Evolutionary conservation across 805 yeast genomes (phyloP).

Genomic region (Saccharomycopsis amapae): DNA sequence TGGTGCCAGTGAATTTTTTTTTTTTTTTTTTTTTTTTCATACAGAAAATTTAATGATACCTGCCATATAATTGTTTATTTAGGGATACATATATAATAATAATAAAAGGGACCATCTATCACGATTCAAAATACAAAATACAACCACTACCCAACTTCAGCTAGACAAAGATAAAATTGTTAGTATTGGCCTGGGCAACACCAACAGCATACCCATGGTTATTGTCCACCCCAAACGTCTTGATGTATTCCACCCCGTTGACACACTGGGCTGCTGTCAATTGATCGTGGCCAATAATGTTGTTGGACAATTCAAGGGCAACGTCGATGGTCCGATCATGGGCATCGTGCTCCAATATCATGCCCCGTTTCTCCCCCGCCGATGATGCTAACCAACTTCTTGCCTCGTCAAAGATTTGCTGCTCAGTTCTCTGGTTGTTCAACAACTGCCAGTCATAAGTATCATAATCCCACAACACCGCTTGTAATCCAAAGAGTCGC

Average conservation of each 20-base stretch:
- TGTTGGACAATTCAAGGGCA: constrained; percentile 50
- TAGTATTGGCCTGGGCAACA: no score
- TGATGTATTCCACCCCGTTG: constrained; percentile 56
- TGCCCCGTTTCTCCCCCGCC: constrained; percentile 37
- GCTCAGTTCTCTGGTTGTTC: constrained; percentile 42
- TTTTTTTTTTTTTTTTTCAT: no score
- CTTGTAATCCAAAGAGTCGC: constrained; percentile 77
- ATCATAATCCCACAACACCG: constrained; percentile 88
- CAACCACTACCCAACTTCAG: no score
- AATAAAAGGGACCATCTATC: no score
- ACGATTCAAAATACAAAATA: no score
- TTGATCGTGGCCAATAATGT: constrained; percentile 53
- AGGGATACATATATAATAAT: no score
- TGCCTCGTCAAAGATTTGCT: constrained; percentile 50
- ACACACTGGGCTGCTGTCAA: constrained; percentile 75
- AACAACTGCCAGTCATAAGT: constrained; percentile 84
- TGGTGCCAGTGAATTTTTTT: no score
- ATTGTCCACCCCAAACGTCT: constrained; percentile 22
- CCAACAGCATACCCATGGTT: background rate
- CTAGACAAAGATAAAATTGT: no score
- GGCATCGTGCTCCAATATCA: constrained; percentile 86
- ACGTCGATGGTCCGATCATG: constrained; percentile 57
- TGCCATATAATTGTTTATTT: no score
- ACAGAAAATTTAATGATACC: no score
- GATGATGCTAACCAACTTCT: constrained; percentile 37